Conservation (phyloP, 306 rosid species). For the Cucurbita argyrosperma region DNA sequence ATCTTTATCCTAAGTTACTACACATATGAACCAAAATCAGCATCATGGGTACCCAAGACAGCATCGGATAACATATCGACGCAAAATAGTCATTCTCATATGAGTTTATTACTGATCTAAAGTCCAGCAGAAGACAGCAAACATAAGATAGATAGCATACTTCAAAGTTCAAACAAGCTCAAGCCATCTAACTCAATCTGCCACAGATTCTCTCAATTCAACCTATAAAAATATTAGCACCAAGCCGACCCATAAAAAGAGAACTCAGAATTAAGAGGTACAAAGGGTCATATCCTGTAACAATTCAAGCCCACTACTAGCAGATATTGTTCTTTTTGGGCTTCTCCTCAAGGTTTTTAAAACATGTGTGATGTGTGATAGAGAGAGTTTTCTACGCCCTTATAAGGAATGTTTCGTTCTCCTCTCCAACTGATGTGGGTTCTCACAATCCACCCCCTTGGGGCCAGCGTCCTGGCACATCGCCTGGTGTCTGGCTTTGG, state of each 20-base stretch:
- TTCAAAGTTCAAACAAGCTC: not conserved
- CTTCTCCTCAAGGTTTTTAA: too few relatives aligned
- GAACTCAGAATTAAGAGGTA: not conserved
- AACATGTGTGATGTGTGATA: too few relatives aligned
- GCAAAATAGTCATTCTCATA: not conserved
- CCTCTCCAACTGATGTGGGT: too few relatives aligned
- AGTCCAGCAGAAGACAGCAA: not conserved
- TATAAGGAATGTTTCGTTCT: too few relatives aligned
- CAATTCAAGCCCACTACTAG: too few relatives aligned
- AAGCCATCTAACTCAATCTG: not conserved
- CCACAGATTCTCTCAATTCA: not conserved
- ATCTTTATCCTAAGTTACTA: not conserved
- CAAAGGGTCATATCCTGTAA: not conserved
- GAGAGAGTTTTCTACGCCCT: too few relatives aligned
- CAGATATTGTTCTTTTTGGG: too few relatives aligned
- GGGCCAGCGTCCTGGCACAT: too few relatives aligned
- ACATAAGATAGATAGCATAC: not conserved
- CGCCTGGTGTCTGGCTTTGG: too few relatives aligned
- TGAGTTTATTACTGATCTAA: not conserved
- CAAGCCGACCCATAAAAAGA: not conserved
- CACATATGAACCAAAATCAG: not conserved
- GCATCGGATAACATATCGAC: not conserved
- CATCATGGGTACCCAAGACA: not conserved
- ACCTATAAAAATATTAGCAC: not conserved
- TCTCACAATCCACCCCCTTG: too few relatives aligned